A percentile compares a stretch with the other conserved stretches of the same genome.
Evolutionary conservation across 2,329 filamentous ascomycete genomes (phyloP).

Genomic region (Sporothrix dimorphospora): DNA sequence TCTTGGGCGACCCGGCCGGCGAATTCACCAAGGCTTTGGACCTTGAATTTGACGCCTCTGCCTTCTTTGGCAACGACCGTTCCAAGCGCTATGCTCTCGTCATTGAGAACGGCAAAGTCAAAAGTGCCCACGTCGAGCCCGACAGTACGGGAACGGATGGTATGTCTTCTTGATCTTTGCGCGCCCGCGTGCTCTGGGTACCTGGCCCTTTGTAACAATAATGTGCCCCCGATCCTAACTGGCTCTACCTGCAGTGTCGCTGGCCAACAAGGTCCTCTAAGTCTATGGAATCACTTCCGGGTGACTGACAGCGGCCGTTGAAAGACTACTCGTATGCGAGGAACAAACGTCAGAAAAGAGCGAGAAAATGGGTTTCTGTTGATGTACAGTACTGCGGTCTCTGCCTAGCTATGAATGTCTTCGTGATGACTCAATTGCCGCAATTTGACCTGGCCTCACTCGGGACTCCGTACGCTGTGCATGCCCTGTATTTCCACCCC

Average conservation of each 20-base stretch:
- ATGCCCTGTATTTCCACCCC: too few species aligned
- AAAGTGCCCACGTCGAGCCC: slow-evolving; percentile 79
- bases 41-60: slow-evolving; percentile 75
- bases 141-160: slow-evolving; percentile 78
- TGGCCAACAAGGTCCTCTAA: slow-evolving; percentile 55
- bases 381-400: too few species aligned
- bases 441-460: neutral
- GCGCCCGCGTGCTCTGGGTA: neutral
- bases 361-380: neutral
- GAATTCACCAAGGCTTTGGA: slow-evolving; percentile 83
- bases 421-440: neutral
- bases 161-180: slow-evolving; percentile 15
- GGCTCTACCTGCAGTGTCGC: slow-evolving; percentile 45
- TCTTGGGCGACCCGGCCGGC: slow-evolving; percentile 79
- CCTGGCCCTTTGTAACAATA: neutral
- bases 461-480: too few species aligned
- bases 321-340: neutral
- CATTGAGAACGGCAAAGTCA: slow-evolving; percentile 82
- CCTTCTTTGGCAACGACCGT: slow-evolving; percentile 79
- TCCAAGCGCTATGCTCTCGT: slow-evolving; percentile 88
- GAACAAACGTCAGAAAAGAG: neutral
- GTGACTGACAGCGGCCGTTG: neutral
- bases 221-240: neutral
- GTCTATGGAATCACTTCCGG: neutral
- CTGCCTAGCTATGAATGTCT: neutral